Evolutionary conservation across 192 early-diverging fungal genomes (phyloP), one percentile per base, ranked within the genome.

Genomic region (Backusella psychrophila): DNA sequence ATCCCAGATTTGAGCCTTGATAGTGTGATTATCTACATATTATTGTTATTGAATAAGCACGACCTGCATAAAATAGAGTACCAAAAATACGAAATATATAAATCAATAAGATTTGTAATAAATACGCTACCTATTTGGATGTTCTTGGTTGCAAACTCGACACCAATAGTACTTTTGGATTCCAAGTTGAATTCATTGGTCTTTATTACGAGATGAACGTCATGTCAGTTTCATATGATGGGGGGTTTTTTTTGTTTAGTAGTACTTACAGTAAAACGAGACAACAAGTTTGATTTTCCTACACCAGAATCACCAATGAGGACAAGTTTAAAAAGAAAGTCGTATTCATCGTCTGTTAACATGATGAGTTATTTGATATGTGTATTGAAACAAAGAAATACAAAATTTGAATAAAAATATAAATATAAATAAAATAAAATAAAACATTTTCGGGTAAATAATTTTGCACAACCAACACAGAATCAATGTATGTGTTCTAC

Each of bases 311-410:
- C 87, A 15, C 92, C 92, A 75, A 93, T 90, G 38, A 93, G 80
- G n/a, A 93, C 92, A 80, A 93, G 77, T 78, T 90, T 90, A 79
- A 89, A 86, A 26, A 88, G 80, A 68, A 85, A 88, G 59, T 88
- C 87, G 71, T 88, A 88, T 53, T 86, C 83, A 72, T 88, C 87
- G 72, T 85, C 83, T 34, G 81, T 86, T 63, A 79, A 76, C 82
- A 86, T 83, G 42, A 59, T 59, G 53, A 59, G 53, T 26, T 59
- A 59, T 59, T 59, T 33, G 33, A 23, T 59, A 5, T 71, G 9
- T 71, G 23, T 41, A 71, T 26, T 71, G 23, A 71, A 39, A 71
- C 38, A 71, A 39, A 36, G 33, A 71, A 26, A 71, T 26, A 44
- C 38, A 49, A 44, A 46, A 46, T 23, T 8, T 33, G 33, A 31